phyloP scores from a whole-genome alignment of 352 stramenopile species.

The Globisporangium polare region DNA sequence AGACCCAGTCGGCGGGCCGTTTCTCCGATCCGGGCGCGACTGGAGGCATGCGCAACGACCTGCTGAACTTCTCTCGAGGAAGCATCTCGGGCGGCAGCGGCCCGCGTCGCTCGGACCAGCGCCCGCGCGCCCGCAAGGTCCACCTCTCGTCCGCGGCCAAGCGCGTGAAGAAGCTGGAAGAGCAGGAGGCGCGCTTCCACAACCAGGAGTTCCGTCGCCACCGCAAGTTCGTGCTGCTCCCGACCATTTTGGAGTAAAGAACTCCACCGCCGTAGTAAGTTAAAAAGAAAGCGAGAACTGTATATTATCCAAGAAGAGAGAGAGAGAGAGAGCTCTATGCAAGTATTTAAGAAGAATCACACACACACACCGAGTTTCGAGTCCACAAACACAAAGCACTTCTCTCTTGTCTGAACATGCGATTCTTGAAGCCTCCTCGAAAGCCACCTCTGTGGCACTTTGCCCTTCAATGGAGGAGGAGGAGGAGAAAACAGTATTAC shows the following conservation, averaged over 20 bases:
- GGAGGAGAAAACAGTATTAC: too few relatives aligned
- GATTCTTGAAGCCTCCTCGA: too few relatives aligned
- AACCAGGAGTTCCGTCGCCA: constrained; percentile 26
- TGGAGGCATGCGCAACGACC: constrained; percentile 39
- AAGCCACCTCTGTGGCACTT: too few relatives aligned
- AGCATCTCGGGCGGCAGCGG: constrained; percentile 33
- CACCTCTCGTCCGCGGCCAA: constrained; percentile 80
- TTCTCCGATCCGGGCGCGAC: constrained; percentile 65
- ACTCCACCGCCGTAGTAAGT: constrained; percentile 1
- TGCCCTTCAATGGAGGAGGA: too few relatives aligned
- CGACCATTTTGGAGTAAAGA: constrained; percentile 43
- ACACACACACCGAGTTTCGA: neutral
- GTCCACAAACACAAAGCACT: neutral
- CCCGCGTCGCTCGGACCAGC: constrained; percentile 39
- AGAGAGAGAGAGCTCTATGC: neutral
- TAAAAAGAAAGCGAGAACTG: constrained; percentile 1
- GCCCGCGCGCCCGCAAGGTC: constrained; percentile 49
- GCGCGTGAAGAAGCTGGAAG: constrained; percentile 79
- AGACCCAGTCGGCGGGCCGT: constrained; percentile 36
- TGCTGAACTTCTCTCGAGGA: constrained; percentile 62
- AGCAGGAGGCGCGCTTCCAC: constrained; percentile 69
- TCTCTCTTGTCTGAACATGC: neutral
- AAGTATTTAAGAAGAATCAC: constrained; percentile 12
- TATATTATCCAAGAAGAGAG: constrained; percentile 4
- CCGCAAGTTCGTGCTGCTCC: constrained; percentile 38